phyloP scores from a whole-genome alignment of 345 rosid species.

The Garcia nutans region DNA sequence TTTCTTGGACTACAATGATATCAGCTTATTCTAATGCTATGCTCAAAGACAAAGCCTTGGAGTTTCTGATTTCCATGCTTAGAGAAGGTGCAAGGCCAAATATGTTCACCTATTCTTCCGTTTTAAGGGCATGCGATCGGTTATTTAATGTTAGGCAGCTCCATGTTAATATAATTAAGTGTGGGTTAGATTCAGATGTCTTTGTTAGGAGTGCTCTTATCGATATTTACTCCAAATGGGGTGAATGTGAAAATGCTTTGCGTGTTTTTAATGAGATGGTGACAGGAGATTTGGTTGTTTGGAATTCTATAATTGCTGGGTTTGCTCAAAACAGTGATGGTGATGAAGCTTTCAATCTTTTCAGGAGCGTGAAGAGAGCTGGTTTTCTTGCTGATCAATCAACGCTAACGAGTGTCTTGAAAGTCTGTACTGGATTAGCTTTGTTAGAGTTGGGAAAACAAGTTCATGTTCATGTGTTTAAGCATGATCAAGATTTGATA shows the following conservation, averaged over 20 bases:
- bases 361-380: constrained; percentile 58
- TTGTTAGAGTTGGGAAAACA: constrained; percentile 65
- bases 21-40: constrained; percentile 49
- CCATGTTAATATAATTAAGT: constrained; percentile 50
- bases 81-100: constrained; percentile 59
- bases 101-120: constrained; percentile 62
- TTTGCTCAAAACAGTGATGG: constrained; percentile 66
- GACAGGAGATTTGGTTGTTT: constrained; percentile 62
- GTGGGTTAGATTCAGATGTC: constrained; percentile 64
- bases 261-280: constrained; percentile 53
- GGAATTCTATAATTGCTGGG: constrained; percentile 72
- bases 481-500: constrained; percentile 58
- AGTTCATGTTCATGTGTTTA: constrained; percentile 65
- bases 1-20: constrained; percentile 77
- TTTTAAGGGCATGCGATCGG: constrained; percentile 52
- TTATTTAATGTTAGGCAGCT: constrained; percentile 47
- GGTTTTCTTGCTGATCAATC: constrained; percentile 55
- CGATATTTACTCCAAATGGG: constrained; percentile 59
- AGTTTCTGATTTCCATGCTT: constrained; percentile 45
- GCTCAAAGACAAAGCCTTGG: constrained; percentile 26
- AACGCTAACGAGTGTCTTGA: constrained; percentile 60
- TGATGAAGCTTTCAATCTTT: constrained; percentile 53
- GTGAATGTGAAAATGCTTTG: constrained; percentile 42
- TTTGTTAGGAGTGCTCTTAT: constrained; percentile 67
- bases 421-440: constrained; percentile 63